Percentiles rank a stretch among this genome's conserved stretches.
Conservation (phyloP, 192 early-diverging fungal species). For the Podochytrium sp. region DNA sequence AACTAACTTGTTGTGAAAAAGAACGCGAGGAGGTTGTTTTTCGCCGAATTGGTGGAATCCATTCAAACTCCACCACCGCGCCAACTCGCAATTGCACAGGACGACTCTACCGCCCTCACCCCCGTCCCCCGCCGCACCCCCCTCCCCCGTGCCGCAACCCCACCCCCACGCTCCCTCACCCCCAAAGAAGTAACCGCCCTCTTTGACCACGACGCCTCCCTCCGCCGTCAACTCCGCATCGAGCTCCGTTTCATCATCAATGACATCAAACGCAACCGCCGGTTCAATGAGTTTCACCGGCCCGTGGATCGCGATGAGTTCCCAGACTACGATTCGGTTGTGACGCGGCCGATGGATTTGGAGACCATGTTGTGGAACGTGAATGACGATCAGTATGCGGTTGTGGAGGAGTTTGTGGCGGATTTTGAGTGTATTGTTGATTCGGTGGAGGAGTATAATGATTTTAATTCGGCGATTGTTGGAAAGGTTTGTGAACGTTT, state of each 20-base stretch:
- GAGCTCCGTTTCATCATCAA: conserved; percentile 58
- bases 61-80: conserved; percentile 39
- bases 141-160: conserved; percentile 54
- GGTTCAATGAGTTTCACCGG: conserved; percentile 42
- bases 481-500: conserved; percentile 17
- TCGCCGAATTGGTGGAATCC: conserved; percentile 39
- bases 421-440: conserved; percentile 48
- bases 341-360: conserved; percentile 59
- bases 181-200: conserved; percentile 50
- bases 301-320: conserved; percentile 52
- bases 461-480: conserved; percentile 8
- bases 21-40: conserved; percentile 36
- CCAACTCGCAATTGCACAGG: not conserved
- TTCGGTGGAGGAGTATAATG: conserved; percentile 37
- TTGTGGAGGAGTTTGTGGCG: conserved; percentile 37
- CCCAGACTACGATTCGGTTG: conserved; percentile 49
- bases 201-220: conserved; percentile 53
- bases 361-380: conserved; percentile 50
- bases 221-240: conserved; percentile 58
- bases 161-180: conserved; percentile 56
- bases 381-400: conserved; percentile 43
- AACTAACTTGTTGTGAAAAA: not conserved
- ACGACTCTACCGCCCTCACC: conserved; percentile 31
- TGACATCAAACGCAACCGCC: conserved; percentile 52
- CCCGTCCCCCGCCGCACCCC: not conserved